Percentiles rank a stretch among this genome's conserved stretches.
These are phyloP conservation scores for Carex littledalei DNA, from an alignment of 176 grass and related monocot species.

Conservation along the genomic window DNA sequence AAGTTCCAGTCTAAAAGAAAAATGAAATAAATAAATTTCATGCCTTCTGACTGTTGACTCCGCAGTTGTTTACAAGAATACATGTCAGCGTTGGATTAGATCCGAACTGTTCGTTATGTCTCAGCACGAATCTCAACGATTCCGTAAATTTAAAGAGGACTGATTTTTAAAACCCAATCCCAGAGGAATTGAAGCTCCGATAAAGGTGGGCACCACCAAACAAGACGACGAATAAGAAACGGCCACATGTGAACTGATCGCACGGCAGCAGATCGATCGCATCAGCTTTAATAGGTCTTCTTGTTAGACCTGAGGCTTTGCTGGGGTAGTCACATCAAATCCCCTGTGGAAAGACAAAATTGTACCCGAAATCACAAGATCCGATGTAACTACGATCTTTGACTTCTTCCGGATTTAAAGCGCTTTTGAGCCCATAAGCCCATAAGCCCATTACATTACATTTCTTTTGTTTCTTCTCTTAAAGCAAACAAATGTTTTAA, in stretches of 20 bases:
- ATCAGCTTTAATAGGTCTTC: not conserved
- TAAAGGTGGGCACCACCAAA: not conserved
- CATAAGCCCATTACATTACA: not conserved
- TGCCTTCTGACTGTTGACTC: no score
- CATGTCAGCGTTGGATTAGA: no score
- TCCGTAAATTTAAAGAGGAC: no score
- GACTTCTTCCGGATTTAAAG: not conserved
- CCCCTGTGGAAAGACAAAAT: not conserved
- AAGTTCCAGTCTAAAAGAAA: no score
- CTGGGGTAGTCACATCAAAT: not conserved
- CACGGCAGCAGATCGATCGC: not conserved
- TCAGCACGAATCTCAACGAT: no score
- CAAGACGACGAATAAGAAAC: not conserved
- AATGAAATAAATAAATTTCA: no score
- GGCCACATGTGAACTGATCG: not conserved
- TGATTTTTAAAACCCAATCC: no score
- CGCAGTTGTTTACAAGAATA: no score
- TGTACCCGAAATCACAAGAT: not conserved
- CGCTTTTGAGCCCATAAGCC: not conserved
- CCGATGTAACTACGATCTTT: conserved; percentile 2
- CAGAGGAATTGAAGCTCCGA: no score
- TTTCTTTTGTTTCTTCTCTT: not conserved
- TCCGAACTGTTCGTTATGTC: no score
- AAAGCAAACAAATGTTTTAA: not conserved
- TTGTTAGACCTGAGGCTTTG: not conserved